phyloP scores from a whole-genome alignment of 768 basidiomycete genomes.

The Pulveroboletus sp. region DNA sequence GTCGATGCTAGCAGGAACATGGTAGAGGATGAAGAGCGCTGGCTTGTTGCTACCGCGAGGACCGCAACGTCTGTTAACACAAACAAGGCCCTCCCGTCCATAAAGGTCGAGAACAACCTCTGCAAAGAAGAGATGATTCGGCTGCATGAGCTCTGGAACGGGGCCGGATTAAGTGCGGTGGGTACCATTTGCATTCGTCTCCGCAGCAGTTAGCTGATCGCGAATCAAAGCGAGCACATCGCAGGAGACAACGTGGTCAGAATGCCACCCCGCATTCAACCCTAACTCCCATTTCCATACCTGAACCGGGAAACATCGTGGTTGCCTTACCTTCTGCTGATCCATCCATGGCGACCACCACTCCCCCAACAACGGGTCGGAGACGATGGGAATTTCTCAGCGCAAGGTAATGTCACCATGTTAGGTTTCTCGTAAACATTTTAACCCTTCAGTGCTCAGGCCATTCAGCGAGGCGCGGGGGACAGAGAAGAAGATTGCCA shows the following conservation, averaged over 20 bases:
- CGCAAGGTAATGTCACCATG: slow-evolving; percentile 14
- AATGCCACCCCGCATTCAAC: background rate
- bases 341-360: slow-evolving; percentile 1
- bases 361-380: background rate
- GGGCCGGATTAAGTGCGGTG: slow-evolving; percentile 21
- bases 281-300: slow-evolving; percentile 14
- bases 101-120: slow-evolving; percentile 16
- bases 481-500: slow-evolving; percentile 5
- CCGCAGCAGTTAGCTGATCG: background rate
- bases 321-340: background rate
- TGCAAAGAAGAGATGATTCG: slow-evolving; percentile 17
- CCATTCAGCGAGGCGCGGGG: slow-evolving; percentile 4
- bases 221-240: slow-evolving; percentile 22
- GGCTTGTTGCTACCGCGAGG: background rate
- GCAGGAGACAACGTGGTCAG: slow-evolving; percentile 13
- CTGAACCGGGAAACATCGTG: background rate
- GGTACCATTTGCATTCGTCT: background rate
- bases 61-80: background rate
- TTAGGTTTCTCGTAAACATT: background rate
- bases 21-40: background rate
- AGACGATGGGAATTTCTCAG: slow-evolving; percentile 18
- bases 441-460: slow-evolving; percentile 10
- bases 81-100: slow-evolving; percentile 14
- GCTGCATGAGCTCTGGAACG: slow-evolving; percentile 27
- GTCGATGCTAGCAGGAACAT: background rate